Evolutionary conservation across 495 filamentous ascomycete species (phyloP), one percentile per base, ranked within the genome.

Genomic region (Penicillium malachiteum): DNA sequence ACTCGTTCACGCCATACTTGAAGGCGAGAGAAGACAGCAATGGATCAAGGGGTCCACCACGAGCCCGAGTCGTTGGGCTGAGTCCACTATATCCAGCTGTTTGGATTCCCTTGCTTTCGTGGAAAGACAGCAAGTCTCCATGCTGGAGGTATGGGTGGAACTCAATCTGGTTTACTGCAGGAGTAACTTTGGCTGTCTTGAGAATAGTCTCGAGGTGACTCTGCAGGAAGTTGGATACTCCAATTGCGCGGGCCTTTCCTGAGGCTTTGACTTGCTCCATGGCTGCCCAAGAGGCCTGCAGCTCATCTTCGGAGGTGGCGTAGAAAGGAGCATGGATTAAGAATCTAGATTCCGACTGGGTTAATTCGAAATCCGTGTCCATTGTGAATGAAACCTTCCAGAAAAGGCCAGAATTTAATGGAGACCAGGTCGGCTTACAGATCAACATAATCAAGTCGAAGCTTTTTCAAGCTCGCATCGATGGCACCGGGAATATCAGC

Each of bases 131-230:
- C 13, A 96, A 77, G n/a, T 72, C 70, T 3, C 73, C 74, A 67
- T 87, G 91, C 69, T 96, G 92, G 35, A 96, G 78, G 68, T 96
- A 96, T 0, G 90, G 87, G 63, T 96, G 89, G 62, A 82, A 93
- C 70, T 96, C 91, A 56, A 96, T 89, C 76, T 96, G 91, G 71
- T 96, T 96, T 62, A 91, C 79, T 2, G 77, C 83, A 0, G 92
- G 92, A 11, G 75, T 66, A 17, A 82, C 65, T 39, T 75, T 84
- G 16, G 88, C 86, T 0, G 84, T 89, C 52, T 83, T 70, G 11
- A 95, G 70, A 37, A 87, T 81, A 2, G 79, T 77, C 62, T 91
- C 82, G 14, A 96, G 74, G 63, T 96, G 81, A 35, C 72, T 67
- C 34, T 83, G 75, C 10, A 88, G 63, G 72, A 84, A 95, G 65